Base-by-base conservation (phyloP, 768 basidiomycete species). In the Rhizopogon rudus region DNA sequence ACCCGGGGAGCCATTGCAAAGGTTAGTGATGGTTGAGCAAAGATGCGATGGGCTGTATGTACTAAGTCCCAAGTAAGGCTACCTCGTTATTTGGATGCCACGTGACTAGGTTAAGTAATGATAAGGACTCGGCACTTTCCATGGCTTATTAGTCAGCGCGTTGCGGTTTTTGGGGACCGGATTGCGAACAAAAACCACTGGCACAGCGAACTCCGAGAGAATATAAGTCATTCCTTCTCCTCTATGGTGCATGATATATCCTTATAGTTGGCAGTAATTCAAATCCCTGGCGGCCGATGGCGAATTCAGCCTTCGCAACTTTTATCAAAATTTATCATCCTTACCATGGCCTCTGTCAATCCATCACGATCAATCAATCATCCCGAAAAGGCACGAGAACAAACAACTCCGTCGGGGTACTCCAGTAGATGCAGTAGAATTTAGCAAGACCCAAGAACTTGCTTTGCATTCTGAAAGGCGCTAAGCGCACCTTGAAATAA, bases 1-100 rank as follows among this genome's bases (percentile, higher is more conserved):
- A 44, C 53, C 29, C 59, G 54, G 28, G 4, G 16, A 6, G 54
- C 16, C 54, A 55, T 55, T 28, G 14, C 16, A 16, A 25, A 49
- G 42, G 31, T 17, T 1, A 22, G 22, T 28, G 44, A 48, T 43
- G 12, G 29, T 28, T 29, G 42, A 48, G 10, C 3, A 4, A 25
- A 46, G 31, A 25, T 28, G n/a, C n/a, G 43, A 6, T 13, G 44
- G 28, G 43, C 40, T 49, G 51, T 12, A 46, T 17, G 29, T 25
- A 25, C 25, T 25, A 25, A 5, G 25, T 25, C 25, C 25, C 25
- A 25, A 25, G 25, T 28, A 16, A 44, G 17, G 20, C 43, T 20
- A 28, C 22, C 20, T 44, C 37, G 33, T 52, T 6, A n/a, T 5
- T 29, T 33, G 8, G 6, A 2, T 12, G 14, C 17, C 29, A 41